Evolutionary conservation across 2,329 filamentous ascomycete species (phyloP).

Genomic region (Diaporthe sp.): DNA sequence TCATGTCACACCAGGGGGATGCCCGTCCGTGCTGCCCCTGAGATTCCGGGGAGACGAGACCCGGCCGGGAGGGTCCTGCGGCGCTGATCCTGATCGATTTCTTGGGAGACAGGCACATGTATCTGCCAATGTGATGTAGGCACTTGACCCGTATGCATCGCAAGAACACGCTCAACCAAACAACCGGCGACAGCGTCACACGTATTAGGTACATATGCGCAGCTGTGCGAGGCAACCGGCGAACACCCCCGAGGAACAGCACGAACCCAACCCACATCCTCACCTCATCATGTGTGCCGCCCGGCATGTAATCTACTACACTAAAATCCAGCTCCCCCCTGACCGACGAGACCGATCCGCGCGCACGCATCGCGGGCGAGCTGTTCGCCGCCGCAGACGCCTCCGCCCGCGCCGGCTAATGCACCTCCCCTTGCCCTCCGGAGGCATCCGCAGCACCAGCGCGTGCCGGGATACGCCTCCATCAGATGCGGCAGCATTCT

Average conservation of each 20-base stretch:
- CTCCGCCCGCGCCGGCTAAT: constrained; percentile 15
- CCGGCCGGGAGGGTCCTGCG: not conserved
- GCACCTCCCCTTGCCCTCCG: not conserved
- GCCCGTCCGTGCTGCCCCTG: constrained; percentile 10
- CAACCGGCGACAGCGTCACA: too few relatives aligned
- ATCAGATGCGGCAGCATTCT: not conserved
- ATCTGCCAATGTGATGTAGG: not conserved
- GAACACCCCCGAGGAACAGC: not conserved
- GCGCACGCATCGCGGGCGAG: not conserved
- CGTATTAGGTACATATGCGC: not conserved
- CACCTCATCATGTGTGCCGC: constrained; percentile 11
- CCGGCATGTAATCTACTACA: not conserved
- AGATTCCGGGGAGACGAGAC: constrained; percentile 15
- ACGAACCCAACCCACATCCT: not conserved
- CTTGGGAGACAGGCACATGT: not conserved
- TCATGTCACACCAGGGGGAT: constrained; percentile 5
- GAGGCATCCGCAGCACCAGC: not conserved
- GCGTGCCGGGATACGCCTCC: constrained; percentile 8
- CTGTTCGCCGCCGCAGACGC: constrained; percentile 7
- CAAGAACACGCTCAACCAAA: not conserved
- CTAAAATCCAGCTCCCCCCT: not conserved
- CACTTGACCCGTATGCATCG: not conserved
- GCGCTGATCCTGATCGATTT: not conserved
- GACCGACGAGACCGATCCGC: not conserved
- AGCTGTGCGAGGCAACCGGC: not conserved